Percentiles rank a stretch among this genome's conserved stretches.
phyloP scores from a whole-genome alignment of 73 alveolate genomes.

The Paramecium octaurelia region DNA sequence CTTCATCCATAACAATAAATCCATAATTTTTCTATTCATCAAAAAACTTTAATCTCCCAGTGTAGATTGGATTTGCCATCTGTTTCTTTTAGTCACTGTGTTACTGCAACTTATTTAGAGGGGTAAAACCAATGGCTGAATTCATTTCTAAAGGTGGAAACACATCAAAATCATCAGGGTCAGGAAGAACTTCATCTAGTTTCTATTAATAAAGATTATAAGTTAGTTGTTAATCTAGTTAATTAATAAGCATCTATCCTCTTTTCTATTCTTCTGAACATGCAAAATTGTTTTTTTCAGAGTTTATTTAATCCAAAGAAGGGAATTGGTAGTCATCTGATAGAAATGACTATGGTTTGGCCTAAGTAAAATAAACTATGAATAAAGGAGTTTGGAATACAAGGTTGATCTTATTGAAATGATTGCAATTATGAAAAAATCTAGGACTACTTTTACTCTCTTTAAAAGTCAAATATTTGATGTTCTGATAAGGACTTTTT shows the following conservation, averaged over 20 bases:
- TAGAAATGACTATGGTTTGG: not conserved
- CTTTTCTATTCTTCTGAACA: not conserved
- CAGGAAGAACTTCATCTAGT: not conserved
- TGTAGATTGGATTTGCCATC: not conserved
- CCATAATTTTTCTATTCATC: slow-evolving; percentile 78
- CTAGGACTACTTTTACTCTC: not conserved
- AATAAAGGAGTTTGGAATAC: not conserved
- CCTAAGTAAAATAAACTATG: not conserved
- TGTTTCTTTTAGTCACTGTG: not conserved
- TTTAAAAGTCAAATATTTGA: not conserved
- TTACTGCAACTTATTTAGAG: not conserved
- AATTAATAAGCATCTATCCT: not conserved
- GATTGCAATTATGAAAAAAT: not conserved
- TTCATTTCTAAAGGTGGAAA: not conserved
- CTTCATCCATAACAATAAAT: slow-evolving; percentile 73
- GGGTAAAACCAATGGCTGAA: not conserved
- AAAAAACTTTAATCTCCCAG: slow-evolving; percentile 80
- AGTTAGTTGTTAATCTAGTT: not conserved
- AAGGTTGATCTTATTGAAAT: not conserved
- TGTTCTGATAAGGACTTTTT: slow-evolving; percentile 61
- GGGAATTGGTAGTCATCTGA: not conserved
- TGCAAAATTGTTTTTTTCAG: not conserved
- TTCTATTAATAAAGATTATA: not conserved
- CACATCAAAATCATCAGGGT: not conserved
- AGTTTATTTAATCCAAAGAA: not conserved